phyloP scores from a whole-genome alignment of 352 stramenopile species.

The Globisporangium canariense region DNA sequence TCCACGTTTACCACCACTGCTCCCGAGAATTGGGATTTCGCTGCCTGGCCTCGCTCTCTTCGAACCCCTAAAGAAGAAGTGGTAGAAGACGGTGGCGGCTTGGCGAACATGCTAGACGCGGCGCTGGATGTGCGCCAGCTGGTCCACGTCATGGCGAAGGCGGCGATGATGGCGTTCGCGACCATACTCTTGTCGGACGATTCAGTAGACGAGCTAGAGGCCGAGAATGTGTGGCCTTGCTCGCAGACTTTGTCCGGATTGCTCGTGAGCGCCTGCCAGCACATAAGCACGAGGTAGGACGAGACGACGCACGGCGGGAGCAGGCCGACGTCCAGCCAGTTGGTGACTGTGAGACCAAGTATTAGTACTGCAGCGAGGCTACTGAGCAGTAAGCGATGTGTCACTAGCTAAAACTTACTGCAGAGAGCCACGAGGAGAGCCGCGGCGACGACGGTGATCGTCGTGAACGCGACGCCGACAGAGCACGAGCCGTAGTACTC shows the following conservation, averaged over 20 bases:
- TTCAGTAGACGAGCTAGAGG: not conserved
- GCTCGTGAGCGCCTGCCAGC: constrained; percentile 67
- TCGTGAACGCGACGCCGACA: constrained; percentile 75
- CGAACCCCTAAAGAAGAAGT: not conserved
- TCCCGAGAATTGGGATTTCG: constrained; percentile 12
- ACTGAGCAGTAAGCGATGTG: not conserved
- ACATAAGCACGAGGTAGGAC: constrained; percentile 70
- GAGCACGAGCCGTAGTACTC: constrained; percentile 84
- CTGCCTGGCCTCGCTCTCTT: constrained; percentile 1
- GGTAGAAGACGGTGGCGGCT: constrained; percentile 7
- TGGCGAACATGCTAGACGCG: constrained; percentile 57
- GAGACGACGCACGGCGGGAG: constrained; percentile 73
- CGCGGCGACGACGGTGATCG: constrained; percentile 81
- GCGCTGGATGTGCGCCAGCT: constrained; percentile 66
- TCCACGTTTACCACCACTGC: constrained; percentile 46
- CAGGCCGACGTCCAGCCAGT: constrained; percentile 68
- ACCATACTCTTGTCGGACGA: constrained; percentile 38
- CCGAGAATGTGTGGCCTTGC: not conserved
- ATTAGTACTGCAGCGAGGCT: not conserved
- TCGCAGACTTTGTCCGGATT: constrained; percentile 52
- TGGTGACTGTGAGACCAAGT: constrained; percentile 37
- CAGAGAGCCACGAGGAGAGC: constrained; percentile 64
- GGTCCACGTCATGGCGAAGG: constrained; percentile 66
- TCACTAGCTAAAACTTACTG: constrained; percentile 10
- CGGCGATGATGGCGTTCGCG: constrained; percentile 45